Percentiles rank a stretch among this genome's conserved stretches.
These are phyloP conservation scores for Botrytis porri DNA, from an alignment of 2,329 filamentous ascomycete genomes.

Conservation along the genomic window DNA sequence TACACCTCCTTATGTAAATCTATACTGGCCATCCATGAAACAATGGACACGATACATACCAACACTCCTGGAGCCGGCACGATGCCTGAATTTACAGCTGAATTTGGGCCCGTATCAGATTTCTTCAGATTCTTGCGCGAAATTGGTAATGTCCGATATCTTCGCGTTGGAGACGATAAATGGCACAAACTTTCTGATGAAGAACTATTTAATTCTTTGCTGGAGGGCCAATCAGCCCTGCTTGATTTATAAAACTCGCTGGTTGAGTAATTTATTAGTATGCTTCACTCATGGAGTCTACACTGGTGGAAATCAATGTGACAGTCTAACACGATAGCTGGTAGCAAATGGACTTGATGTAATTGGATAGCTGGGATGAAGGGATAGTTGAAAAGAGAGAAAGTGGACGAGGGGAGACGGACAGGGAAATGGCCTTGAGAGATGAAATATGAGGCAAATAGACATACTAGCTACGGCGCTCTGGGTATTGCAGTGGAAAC, in stretches of 20 bases:
- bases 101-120: neutral
- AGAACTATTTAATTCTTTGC: neutral
- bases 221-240: neutral
- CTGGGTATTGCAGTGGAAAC: neutral
- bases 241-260: neutral
- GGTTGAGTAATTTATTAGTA: neutral
- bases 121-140: neutral
- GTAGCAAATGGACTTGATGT: neutral
- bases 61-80: no score
- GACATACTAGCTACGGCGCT: neutral
- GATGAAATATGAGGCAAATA: neutral
- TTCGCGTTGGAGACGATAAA: neutral
- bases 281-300: neutral
- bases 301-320: neutral
- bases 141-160: neutral
- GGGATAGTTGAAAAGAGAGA: neutral
- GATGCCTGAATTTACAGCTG: neutral
- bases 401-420: neutral
- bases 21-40: neutral
- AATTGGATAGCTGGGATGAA: neutral
- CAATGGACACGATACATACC: rapidly evolving
- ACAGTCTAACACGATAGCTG: neutral
- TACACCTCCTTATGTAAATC: neutral
- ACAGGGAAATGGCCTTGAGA: neutral
- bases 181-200: neutral